Percentiles rank a stretch among this genome's conserved stretches.
Conservation (phyloP, 768 basidiomycete species). For the Atractiella rhizophila region DNA sequence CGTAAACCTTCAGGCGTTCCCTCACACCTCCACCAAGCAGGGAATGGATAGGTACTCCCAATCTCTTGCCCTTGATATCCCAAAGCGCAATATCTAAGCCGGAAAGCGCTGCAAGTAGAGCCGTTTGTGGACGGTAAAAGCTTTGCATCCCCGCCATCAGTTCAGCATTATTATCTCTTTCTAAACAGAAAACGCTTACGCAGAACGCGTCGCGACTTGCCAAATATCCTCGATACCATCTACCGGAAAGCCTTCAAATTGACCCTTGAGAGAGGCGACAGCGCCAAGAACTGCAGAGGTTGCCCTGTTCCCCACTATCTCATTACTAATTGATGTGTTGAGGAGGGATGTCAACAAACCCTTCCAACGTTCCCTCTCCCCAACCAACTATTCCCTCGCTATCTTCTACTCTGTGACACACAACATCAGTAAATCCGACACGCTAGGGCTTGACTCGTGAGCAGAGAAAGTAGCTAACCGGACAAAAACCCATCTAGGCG, state of each 20-base stretch:
- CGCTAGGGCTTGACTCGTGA: too few relatives aligned
- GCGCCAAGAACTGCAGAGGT: too few relatives aligned
- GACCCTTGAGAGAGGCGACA: too few relatives aligned
- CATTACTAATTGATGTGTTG: not conserved
- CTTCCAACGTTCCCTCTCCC: constrained; percentile 51
- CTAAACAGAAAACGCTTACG: constrained; percentile 43
- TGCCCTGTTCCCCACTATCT: constrained; percentile 1
- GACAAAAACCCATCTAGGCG: constrained; percentile 48
- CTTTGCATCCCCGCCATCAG: constrained; percentile 4
- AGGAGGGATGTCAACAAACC: constrained; percentile 11
- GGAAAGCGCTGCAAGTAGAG: not conserved
- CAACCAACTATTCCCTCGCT: constrained; percentile 40
- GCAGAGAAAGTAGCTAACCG: too few relatives aligned
- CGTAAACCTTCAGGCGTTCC: too few relatives aligned
- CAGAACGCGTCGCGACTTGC: too few relatives aligned
- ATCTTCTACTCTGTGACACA: constrained; percentile 44
- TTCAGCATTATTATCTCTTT: constrained; percentile 25
- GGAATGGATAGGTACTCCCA: constrained; percentile 39
- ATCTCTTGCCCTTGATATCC: constrained; percentile 57
- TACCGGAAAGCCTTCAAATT: too few relatives aligned
- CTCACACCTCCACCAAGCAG: constrained; percentile 45
- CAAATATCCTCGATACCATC: constrained; percentile 39
- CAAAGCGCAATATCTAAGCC: constrained; percentile 42
- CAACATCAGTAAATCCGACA: too few relatives aligned
- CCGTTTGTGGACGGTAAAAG: not conserved